Base-by-base conservation (phyloP, 1,139 yeast species). In the Blastobotrys proliferans region DNA sequence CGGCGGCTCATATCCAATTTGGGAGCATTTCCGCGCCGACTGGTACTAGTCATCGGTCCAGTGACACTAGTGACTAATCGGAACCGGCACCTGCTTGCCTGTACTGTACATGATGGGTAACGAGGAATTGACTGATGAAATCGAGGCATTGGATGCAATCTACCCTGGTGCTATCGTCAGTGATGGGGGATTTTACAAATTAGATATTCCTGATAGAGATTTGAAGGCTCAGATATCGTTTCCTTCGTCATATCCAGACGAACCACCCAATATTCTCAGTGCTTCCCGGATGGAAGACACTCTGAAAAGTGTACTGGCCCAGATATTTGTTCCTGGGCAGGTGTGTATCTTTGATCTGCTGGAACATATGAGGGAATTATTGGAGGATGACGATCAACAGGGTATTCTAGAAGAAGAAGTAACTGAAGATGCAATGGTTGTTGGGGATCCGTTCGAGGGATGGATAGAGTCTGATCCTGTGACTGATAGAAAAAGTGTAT, bases 131-230 rank as follows among this genome's bases (percentile, higher is more conserved):
- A 57, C 63, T n/a, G 94, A 87, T 46, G 98, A 92, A 58, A 64
- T 86, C 20, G 78, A 76, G 40, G 94, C 96, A 10, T 79, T 90
- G 17, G 84, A 85, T 49, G 94, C 96, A 2, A 90, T 92, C n/a
- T 90, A 79, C 57, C 96, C 95, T 1, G 84, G 73, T 13, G 70
- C 73, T 35, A 54, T 77, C 44, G 60, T 55, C 0, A 71, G 52
- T 46, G 68, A 67, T 38, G 66, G 72, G 8, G 67, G 67, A 3
- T 58, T 60, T 3, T 77, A 79, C 45, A 72, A 72, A 21, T 68
- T 88, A 27, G 62, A 60, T 9, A 67, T 87, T 1, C 95, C 97
- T 0, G 79, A 83, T 55, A 77, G 74, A 48, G 71, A 70, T 35
- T 66, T 83, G 34, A 62, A 65, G 2, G 64, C 86, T 13, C 81